Conservation (phyloP, 176 grass and related monocot species). For the Rhynchospora tenuis region DNA sequence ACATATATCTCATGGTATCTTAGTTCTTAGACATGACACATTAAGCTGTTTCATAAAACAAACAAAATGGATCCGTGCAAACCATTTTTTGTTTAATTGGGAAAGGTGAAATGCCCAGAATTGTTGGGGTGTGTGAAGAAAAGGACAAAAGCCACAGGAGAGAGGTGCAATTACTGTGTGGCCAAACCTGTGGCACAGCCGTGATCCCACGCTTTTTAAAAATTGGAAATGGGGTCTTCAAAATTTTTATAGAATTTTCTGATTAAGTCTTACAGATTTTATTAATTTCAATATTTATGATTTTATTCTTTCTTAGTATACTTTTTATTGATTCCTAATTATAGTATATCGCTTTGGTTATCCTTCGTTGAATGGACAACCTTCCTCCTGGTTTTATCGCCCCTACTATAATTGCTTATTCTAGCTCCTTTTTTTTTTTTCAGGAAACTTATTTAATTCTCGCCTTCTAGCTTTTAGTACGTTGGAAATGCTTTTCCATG, state of each 20-base stretch:
- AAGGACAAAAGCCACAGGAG: conserved; percentile 16
- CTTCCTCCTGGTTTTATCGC: background rate
- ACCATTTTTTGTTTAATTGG: background rate
- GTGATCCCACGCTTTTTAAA: background rate
- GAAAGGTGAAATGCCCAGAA: background rate
- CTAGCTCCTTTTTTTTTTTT: background rate
- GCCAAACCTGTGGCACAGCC: background rate
- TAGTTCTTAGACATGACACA: background rate
- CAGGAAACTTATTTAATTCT: background rate
- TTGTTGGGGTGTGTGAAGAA: conserved; percentile 19
- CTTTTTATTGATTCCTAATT: background rate
- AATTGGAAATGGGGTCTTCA: background rate
- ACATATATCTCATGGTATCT: no score
- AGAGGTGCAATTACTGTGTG: conserved; percentile 1
- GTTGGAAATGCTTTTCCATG: background rate
- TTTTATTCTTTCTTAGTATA: background rate
- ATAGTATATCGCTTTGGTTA: background rate
- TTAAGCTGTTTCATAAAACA: background rate
- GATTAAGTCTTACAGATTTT: background rate
- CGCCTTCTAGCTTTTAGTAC: background rate
- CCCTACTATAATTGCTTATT: background rate
- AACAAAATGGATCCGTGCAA: background rate
- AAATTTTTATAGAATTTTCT: background rate
- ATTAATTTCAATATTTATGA: background rate
- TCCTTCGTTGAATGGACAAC: background rate